A percentile compares a stretch with the other conserved stretches of the same genome.
These are phyloP conservation scores for Aspergillus phoenicis DNA, from an alignment of 2,329 filamentous ascomycete genomes.

Conservation along the genomic window DNA sequence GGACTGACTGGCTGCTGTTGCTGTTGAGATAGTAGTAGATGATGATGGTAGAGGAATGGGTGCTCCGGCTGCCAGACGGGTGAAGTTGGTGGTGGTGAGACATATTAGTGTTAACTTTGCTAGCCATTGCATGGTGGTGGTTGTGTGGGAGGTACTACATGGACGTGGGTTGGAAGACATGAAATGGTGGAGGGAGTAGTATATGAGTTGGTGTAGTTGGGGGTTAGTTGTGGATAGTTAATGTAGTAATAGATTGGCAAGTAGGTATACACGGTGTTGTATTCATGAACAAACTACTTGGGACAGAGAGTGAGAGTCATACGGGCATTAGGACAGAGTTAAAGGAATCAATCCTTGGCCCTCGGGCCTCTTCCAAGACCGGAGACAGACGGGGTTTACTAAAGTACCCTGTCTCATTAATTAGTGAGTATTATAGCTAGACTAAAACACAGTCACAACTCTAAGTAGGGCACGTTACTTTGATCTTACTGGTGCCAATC, in stretches of 20 bases:
- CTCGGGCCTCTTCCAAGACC: background rate
- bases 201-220: background rate
- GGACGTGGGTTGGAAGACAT: background rate
- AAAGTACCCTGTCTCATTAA: background rate
- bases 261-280: background rate
- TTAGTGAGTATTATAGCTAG: background rate
- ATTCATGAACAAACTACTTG: too few relatives aligned
- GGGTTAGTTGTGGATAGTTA: background rate
- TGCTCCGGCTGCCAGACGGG: background rate
- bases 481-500: background rate
- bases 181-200: background rate
- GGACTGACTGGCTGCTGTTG: background rate
- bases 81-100: background rate
- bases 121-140: slow-evolving; percentile 21
- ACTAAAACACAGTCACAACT: background rate
- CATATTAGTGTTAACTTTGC: slow-evolving; percentile 11
- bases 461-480: background rate
- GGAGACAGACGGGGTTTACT: background rate
- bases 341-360: background rate
- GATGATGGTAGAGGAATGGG: background rate
- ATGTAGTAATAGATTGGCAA: background rate
- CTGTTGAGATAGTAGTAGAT: background rate
- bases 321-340: background rate
- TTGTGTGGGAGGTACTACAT: slow-evolving; percentile 17
- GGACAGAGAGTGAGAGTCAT: slow-evolving; percentile 1